Evolutionary conservation across 257 asterid species (phyloP).

Genomic region (Nicotiana obtusifolia): DNA sequence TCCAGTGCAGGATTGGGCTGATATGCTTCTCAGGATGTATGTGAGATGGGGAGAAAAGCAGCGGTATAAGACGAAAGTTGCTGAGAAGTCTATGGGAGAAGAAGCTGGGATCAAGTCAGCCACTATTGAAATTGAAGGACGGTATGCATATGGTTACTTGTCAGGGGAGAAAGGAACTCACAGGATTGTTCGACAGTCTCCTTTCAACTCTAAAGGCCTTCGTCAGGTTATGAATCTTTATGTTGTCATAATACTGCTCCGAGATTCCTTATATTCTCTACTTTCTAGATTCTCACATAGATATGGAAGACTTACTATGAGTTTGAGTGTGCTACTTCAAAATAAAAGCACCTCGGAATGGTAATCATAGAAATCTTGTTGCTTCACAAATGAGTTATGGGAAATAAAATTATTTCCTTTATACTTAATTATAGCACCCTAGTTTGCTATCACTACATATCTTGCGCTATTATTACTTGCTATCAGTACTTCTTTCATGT

Average conservation of each 20-base stretch:
- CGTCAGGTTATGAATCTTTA: constrained; percentile 58
- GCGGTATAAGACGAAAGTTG: constrained; percentile 71
- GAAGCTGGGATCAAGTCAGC: constrained; percentile 98
- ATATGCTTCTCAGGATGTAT: constrained; percentile 99
- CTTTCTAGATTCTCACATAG: not conserved
- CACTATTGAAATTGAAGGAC: constrained; percentile 79
- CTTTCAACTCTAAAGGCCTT: constrained; percentile 94
- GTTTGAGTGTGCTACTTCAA: not conserved
- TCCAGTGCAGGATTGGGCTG: constrained; percentile 99
- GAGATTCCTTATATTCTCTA: constrained; percentile 2
- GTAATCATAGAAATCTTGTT: not conserved
- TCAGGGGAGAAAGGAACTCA: constrained; percentile 99
- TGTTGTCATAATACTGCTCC: not conserved
- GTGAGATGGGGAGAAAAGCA: constrained; percentile 96
- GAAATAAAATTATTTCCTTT: not conserved
- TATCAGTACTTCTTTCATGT: too few relatives aligned
- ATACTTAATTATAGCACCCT: not conserved
- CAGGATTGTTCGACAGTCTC: constrained; percentile 89
- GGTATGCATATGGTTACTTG: constrained; percentile 83
- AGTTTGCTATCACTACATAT: too few relatives aligned
- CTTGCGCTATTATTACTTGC: too few relatives aligned
- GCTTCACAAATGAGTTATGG: not conserved
- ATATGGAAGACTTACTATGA: not conserved
- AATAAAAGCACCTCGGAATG: not conserved
- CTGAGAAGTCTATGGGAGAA: constrained; percentile 89